A percentile compares a stretch with the other conserved stretches of the same genome.
phyloP scores from a whole-genome alignment of 345 rosid genomes.

The Nasturtium officinale region DNA sequence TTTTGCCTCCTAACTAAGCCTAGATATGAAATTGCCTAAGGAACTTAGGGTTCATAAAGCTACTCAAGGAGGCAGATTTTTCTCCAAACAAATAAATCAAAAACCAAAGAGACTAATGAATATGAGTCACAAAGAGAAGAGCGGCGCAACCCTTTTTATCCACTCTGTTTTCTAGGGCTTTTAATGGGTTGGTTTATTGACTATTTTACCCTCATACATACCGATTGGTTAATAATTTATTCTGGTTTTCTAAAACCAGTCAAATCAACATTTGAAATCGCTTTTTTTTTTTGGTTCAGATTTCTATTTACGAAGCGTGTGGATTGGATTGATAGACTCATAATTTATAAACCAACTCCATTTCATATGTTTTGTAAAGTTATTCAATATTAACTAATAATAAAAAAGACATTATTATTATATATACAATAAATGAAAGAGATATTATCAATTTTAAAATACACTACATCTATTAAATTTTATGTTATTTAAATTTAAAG shows the following conservation, averaged over 20 bases:
- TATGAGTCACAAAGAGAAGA: not conserved
- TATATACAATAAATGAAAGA: no score
- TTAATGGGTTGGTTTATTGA: not conserved
- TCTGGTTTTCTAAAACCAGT: not conserved
- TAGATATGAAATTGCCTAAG: slow-evolving; percentile 32
- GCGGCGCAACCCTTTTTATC: slow-evolving; percentile 30
- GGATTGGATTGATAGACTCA: no score
- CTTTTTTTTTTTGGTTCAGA: no score
- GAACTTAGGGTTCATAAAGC: slow-evolving; percentile 40
- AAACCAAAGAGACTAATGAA: not conserved
- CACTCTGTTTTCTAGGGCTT: slow-evolving; percentile 34
- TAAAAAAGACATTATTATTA: no score
- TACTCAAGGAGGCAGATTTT: slow-evolving; percentile 38
- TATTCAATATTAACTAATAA: no score
- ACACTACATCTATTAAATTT: no score
- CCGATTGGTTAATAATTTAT: not conserved
- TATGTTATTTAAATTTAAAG: no score
- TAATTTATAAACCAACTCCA: no score
- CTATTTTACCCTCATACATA: slow-evolving; percentile 7
- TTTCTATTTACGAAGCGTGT: no score
- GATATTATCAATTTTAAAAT: no score
- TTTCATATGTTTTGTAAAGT: no score
- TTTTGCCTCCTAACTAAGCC: slow-evolving; percentile 44
- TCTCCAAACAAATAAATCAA: not conserved
- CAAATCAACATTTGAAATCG: not conserved